Percentiles rank a stretch among this genome's conserved stretches.
phyloP scores from a whole-genome alignment of 1,284 basidiomycete genomes.

The Agroathelia rolfsii region DNA sequence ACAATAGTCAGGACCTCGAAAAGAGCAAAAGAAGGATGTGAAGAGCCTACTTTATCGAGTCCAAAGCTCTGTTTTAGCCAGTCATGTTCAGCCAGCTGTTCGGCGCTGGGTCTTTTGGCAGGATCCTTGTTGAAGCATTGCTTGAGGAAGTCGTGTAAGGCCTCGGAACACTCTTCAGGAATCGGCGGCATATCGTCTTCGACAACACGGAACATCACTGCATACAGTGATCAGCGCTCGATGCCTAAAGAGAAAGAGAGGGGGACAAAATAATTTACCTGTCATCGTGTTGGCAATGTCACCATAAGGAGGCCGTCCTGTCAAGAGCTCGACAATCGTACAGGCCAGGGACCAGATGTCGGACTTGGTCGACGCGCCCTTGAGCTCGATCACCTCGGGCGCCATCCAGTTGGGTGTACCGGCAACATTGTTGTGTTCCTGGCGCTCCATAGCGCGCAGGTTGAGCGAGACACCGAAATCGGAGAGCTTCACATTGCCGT shows the following conservation, averaged over 20 bases:
- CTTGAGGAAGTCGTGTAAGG: slow-evolving; percentile 68
- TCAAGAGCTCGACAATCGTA: slow-evolving; percentile 88
- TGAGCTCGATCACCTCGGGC: slow-evolving; percentile 86
- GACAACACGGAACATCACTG: slow-evolving; percentile 93
- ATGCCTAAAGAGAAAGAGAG: too few species aligned
- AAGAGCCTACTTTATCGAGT: slow-evolving; percentile 53
- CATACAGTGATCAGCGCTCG: slow-evolving; percentile 9
- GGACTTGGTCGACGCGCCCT: slow-evolving; percentile 64
- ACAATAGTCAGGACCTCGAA: slow-evolving; percentile 8
- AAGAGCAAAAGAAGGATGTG: slow-evolving; percentile 3
- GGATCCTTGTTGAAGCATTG: slow-evolving; percentile 90
- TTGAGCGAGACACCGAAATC: slow-evolving; percentile 99
- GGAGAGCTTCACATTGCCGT: slow-evolving; percentile 94
- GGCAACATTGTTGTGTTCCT: slow-evolving; percentile 81
- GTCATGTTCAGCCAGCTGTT: slow-evolving; percentile 76
- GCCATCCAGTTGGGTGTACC: slow-evolving; percentile 99
- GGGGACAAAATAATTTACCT: slow-evolving; percentile 32
- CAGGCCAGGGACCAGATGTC: slow-evolving; percentile 93
- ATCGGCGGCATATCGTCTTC: slow-evolving; percentile 84
- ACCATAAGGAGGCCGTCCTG: slow-evolving; percentile 84
- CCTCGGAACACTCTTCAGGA: slow-evolving; percentile 67
- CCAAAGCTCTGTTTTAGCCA: slow-evolving; percentile 83
- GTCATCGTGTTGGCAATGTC: slow-evolving; percentile 82
- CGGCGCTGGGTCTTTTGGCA: slow-evolving; percentile 67
- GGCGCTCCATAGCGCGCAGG: slow-evolving; percentile 87